These are phyloP conservation scores for Neocucurbitaria cava DNA, from an alignment of 2,329 filamentous ascomycete species.

Conservation along the genomic window DNA sequence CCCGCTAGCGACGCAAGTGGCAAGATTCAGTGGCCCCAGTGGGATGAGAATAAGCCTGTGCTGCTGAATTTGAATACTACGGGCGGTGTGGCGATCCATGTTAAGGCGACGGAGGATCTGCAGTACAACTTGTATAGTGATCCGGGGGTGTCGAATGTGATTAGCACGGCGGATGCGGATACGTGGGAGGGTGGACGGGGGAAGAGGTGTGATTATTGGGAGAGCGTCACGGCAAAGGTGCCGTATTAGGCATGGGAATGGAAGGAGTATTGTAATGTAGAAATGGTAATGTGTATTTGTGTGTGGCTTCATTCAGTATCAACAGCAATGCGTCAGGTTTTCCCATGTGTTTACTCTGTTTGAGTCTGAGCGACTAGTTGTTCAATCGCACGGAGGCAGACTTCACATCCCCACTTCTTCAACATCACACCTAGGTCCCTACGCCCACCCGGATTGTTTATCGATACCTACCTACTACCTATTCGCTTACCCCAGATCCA, in stretches of 20 bases:
- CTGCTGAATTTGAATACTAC: conserved; percentile 42
- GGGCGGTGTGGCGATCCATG: conserved; percentile 27
- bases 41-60: conserved; percentile 21
- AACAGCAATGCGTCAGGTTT: too few species aligned
- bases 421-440: too few species aligned
- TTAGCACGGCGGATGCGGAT: conserved; percentile 34
- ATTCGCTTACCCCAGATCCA: background rate
- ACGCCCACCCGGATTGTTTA: too few species aligned
- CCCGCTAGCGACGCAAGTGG: conserved; percentile 17
- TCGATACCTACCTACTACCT: too few species aligned
- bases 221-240: conserved; percentile 28
- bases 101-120: conserved; percentile 30
- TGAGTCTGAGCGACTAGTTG: too few species aligned
- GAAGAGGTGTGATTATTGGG: conserved; percentile 42
- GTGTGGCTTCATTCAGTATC: too few species aligned
- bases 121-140: conserved; percentile 39
- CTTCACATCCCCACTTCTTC: too few species aligned
- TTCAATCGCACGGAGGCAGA: too few species aligned
- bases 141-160: conserved; percentile 40
- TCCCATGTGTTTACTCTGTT: background rate
- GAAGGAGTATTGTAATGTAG: conserved; percentile 3
- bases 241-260: conserved; percentile 30
- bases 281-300: conserved; percentile 3
- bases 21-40: conserved; percentile 38
- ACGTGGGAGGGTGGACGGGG: conserved; percentile 43